Percentiles rank a stretch among this genome's conserved stretches.
These are phyloP conservation scores for Pestalotiopsis sp. DNA, from an alignment of 2,329 filamentous ascomycete genomes.

Conservation along the genomic window DNA sequence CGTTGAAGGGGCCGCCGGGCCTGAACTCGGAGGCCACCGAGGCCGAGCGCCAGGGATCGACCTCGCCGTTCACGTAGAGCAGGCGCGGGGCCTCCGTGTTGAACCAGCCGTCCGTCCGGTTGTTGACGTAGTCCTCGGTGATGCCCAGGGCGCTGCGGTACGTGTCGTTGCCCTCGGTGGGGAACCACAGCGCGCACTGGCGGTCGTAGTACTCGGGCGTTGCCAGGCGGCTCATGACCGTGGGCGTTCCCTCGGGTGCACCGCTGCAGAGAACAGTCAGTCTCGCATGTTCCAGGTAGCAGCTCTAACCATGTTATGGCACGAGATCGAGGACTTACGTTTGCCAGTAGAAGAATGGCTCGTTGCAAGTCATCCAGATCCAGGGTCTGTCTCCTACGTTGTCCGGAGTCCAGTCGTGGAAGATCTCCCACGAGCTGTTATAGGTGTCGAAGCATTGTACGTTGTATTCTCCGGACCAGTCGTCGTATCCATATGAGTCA, in stretches of 20 bases:
- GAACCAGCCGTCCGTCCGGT: conserved; percentile 58
- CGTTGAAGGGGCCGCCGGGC: conserved; percentile 56
- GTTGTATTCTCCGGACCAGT: conserved; percentile 42
- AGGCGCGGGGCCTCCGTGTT: conserved; percentile 54
- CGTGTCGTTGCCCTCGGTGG: conserved; percentile 48
- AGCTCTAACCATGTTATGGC: too few relatives aligned
- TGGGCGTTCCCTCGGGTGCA: conserved; percentile 45
- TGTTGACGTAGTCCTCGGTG: conserved; percentile 52
- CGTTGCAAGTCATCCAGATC: conserved; percentile 65
- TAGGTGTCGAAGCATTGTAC: conserved; percentile 57
- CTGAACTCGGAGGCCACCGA: conserved; percentile 55
- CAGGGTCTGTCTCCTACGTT: conserved; percentile 57
- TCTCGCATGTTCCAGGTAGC: not conserved
- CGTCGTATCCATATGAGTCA: conserved; percentile 46
- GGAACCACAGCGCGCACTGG: conserved; percentile 60
- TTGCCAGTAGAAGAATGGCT: conserved; percentile 62
- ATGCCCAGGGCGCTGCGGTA: conserved; percentile 48
- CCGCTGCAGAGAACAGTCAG: conserved; percentile 34
- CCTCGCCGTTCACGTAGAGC: conserved; percentile 61
- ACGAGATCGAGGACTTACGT: conserved; percentile 35
- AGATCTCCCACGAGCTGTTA: conserved; percentile 51
- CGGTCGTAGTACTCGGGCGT: conserved; percentile 54
- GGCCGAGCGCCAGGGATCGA: conserved; percentile 61
- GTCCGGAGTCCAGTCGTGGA: conserved; percentile 47
- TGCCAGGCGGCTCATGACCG: conserved; percentile 55